A percentile compares a stretch with the other conserved stretches of the same genome.
phyloP scores from a whole-genome alignment of 2,329 filamentous ascomycete species.

The Proliferodiscus dingleyae region DNA sequence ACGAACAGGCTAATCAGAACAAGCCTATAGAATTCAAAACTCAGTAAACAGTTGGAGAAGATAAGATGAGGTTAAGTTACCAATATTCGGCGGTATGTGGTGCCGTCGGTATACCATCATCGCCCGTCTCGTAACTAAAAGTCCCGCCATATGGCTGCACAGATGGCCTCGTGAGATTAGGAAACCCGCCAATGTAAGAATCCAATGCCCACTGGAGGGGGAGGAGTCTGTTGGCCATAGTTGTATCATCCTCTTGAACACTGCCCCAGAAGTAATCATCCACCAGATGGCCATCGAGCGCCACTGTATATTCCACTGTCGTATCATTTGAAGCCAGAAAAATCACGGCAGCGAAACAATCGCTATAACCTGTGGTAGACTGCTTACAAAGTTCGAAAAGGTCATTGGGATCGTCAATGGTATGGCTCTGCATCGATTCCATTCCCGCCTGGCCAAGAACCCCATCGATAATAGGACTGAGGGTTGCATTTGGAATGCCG shows the following conservation, averaged over 20 bases:
- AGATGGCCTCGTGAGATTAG: conserved; percentile 14
- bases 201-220: conserved; percentile 24
- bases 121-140: conserved; percentile 9
- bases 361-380: conserved; percentile 15
- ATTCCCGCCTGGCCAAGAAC: conserved; percentile 16
- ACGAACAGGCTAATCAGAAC: conserved; percentile 14
- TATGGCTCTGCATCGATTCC: conserved; percentile 7
- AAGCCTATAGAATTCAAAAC: conserved; percentile 12
- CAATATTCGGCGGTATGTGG: background rate
- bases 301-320: conserved; percentile 22
- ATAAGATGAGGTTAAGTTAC: conserved; percentile 1
- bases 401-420: conserved; percentile 15
- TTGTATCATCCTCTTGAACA: conserved; percentile 12
- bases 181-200: conserved; percentile 19
- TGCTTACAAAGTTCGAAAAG: conserved; percentile 24
- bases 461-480: conserved; percentile 19
- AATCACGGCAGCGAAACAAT: conserved; percentile 24
- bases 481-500: conserved; percentile 14
- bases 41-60: background rate
- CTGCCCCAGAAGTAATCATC: conserved; percentile 5
- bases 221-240: conserved; percentile 9
- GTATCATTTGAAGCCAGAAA: conserved; percentile 24
- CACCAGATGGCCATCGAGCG: conserved; percentile 13
- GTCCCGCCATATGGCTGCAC: conserved; percentile 17
- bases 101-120: background rate